Evolutionary conservation across 495 filamentous ascomycete species (phyloP).

Genomic region (Pseudoneurospora amorphoporcata): DNA sequence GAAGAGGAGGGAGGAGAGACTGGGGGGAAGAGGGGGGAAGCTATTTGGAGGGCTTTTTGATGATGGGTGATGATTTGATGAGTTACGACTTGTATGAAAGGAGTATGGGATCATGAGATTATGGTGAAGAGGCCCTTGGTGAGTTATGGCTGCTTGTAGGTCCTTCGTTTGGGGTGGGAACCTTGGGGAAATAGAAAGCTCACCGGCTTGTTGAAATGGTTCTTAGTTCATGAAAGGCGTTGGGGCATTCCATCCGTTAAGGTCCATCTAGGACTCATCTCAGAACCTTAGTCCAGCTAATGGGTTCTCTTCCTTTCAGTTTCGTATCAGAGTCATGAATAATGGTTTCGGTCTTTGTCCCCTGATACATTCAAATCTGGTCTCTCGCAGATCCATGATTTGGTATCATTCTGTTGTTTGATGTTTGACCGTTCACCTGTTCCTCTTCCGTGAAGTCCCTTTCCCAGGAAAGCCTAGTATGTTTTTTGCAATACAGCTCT

Average conservation of each 20-base stretch:
- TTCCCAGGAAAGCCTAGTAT: no score
- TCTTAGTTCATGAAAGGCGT: background rate
- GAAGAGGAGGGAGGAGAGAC: background rate
- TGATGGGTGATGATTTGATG: background rate
- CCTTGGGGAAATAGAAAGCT: background rate
- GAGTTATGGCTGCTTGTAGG: background rate
- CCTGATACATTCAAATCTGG: no score
- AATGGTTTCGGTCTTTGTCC: no score
- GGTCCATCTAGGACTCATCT: no score
- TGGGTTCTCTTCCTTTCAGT: no score
- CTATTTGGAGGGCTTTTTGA: conserved; percentile 23
- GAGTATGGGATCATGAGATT: background rate
- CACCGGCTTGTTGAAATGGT: background rate
- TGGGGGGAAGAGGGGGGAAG: conserved; percentile 14
- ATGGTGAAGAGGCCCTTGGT: background rate
- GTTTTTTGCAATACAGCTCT: no score
- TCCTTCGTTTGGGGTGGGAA: background rate
- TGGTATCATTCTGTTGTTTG: no score
- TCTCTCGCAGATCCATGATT: no score
- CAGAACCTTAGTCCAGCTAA: no score
- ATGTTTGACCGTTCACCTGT: no score
- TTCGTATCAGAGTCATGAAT: background rate
- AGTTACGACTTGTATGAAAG: background rate
- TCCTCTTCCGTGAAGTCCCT: no score
- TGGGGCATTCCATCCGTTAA: background rate